These are phyloP conservation scores for Macroventuria anomochaeta DNA, from an alignment of 2,329 filamentous ascomycete species.

Conservation along the genomic window DNA sequence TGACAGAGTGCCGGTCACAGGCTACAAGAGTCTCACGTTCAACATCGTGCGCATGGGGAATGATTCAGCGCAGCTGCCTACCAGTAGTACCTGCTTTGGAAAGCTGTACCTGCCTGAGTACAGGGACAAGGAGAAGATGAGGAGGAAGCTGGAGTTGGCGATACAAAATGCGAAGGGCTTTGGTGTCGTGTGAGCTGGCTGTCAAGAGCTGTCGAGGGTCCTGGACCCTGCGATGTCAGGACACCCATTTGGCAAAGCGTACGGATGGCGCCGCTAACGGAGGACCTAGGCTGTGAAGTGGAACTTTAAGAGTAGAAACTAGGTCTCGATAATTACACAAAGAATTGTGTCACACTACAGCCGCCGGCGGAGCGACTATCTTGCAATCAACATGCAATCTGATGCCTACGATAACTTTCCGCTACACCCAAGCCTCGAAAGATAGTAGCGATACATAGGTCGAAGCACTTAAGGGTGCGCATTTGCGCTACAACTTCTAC, in stretches of 20 bases:
- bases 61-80: slow-evolving; percentile 72
- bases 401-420: slow-evolving; percentile 6
- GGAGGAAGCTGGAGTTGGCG: slow-evolving; percentile 79
- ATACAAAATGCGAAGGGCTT: slow-evolving; percentile 10
- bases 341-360: slow-evolving; percentile 5
- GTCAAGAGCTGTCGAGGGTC: slow-evolving; percentile 6
- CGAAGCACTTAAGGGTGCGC: slow-evolving; percentile 5
- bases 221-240: background rate
- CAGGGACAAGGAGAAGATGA: slow-evolving; percentile 70
- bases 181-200: slow-evolving; percentile 64
- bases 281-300: slow-evolving; percentile 2
- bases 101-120: slow-evolving; percentile 88
- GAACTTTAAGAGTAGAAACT: background rate
- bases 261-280: slow-evolving; percentile 15
- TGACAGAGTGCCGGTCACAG: slow-evolving; percentile 87
- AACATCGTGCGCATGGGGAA: slow-evolving; percentile 76
- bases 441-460: slow-evolving; percentile 7
- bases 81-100: slow-evolving; percentile 91
- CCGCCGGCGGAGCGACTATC: slow-evolving; percentile 6
- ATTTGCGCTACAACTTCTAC: background rate
- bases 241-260: background rate
- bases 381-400: slow-evolving; percentile 7
- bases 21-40: slow-evolving; percentile 82
- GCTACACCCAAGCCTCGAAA: background rate
- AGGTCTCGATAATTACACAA: slow-evolving; percentile 8